Conservation (phyloP, 208 protist species). For the Leishmania martiniquensis region DNA sequence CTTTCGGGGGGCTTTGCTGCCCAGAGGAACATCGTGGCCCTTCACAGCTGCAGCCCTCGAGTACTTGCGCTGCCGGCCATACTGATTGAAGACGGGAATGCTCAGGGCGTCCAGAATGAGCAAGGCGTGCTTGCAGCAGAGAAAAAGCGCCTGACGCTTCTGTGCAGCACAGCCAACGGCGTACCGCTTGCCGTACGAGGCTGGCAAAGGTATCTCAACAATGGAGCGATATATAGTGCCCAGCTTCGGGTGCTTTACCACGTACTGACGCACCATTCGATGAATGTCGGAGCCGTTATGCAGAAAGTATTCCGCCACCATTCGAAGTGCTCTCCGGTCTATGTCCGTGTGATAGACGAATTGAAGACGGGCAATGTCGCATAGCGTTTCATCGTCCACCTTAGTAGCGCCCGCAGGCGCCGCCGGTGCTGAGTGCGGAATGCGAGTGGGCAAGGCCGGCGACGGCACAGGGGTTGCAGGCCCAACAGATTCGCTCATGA, state of each 20-base stretch:
- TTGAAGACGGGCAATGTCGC: constrained; percentile 56
- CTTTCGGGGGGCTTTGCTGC: constrained; percentile 27
- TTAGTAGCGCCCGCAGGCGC: not conserved
- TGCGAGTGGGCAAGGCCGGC: not conserved
- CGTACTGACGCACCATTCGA: constrained; percentile 75
- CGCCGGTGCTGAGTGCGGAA: not conserved
- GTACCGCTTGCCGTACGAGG: constrained; percentile 52
- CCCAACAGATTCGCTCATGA: not conserved
- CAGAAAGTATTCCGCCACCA: constrained; percentile 35
- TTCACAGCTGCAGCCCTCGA: constrained; percentile 25
- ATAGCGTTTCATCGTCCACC: constrained; percentile 71
- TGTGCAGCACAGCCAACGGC: constrained; percentile 68
- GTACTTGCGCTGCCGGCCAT: constrained; percentile 43
- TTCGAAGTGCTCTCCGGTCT: constrained; percentile 13
- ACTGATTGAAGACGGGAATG: constrained; percentile 58
- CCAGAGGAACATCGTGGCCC: constrained; percentile 35
- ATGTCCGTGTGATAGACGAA: constrained; percentile 58
- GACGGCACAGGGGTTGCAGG: not conserved
- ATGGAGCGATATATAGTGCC: constrained; percentile 79
- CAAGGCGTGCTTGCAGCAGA: constrained; percentile 71
- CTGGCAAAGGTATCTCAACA: constrained; percentile 65
- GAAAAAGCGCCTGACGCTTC: constrained; percentile 51
- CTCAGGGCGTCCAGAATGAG: constrained; percentile 58
- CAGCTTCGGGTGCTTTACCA: constrained; percentile 33
- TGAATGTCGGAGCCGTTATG: constrained; percentile 53